phyloP scores from a whole-genome alignment of 352 stramenopile genomes.

The Hyaloperonospora brassicae region DNA sequence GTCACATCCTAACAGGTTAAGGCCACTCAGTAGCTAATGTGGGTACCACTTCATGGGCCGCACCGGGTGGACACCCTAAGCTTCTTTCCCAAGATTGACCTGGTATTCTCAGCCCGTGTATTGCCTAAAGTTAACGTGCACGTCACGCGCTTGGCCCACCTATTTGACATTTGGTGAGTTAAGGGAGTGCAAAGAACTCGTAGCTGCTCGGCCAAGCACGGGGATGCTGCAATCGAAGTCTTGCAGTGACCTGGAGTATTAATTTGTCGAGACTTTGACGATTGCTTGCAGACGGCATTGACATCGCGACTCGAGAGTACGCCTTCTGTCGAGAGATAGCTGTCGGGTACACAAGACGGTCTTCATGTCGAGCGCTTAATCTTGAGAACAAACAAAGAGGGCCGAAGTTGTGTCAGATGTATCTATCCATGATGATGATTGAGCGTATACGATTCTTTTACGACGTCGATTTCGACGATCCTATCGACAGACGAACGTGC shows the following conservation, averaged over 20 bases:
- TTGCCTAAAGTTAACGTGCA: constrained; percentile 30
- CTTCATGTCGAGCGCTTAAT: too few relatives aligned
- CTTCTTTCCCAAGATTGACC: constrained; percentile 3
- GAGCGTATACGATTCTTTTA: too few relatives aligned
- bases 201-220: constrained; percentile 33
- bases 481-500: too few relatives aligned
- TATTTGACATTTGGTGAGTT: constrained; percentile 72
- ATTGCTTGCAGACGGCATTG: constrained; percentile 58
- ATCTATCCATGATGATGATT: too few relatives aligned
- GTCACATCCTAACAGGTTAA: constrained; percentile 27
- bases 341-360: constrained; percentile 33
- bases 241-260: constrained; percentile 19
- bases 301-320: constrained; percentile 75
- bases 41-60: neutral
- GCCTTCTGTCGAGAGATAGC: constrained; percentile 37
- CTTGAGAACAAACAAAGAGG: too few relatives aligned
- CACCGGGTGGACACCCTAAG: neutral
- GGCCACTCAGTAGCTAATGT: constrained; percentile 8
- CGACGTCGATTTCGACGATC: too few relatives aligned
- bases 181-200: constrained; percentile 50
- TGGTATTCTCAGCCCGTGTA: constrained; percentile 32
- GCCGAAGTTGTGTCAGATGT: too few relatives aligned
- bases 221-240: constrained; percentile 39
- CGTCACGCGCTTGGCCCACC: constrained; percentile 42
- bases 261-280: constrained; percentile 25